A percentile compares a stretch with the other conserved stretches of the same genome.
Evolutionary conservation across 768 basidiomycete genomes (phyloP).

Genomic region (Phylloporus rhodoxanthus): DNA sequence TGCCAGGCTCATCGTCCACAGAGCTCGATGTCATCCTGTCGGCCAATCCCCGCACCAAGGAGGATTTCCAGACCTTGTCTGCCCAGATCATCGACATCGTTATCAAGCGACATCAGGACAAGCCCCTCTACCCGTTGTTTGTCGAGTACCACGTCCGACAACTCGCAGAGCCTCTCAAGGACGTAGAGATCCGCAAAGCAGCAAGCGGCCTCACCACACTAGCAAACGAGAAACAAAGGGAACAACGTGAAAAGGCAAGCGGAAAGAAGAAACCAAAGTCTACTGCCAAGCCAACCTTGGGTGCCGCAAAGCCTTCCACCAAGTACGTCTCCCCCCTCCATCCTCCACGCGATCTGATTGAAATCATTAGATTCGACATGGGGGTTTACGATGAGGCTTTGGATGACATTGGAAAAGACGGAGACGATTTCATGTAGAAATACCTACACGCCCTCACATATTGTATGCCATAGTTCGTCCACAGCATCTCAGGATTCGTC

Average conservation of each 20-base stretch:
- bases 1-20: slow-evolving; percentile 55
- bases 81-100: slow-evolving; percentile 66
- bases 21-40: slow-evolving; percentile 71
- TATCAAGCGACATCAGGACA: slow-evolving; percentile 71
- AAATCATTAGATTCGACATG: slow-evolving; percentile 61
- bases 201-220: slow-evolving; percentile 79
- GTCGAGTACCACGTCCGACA: slow-evolving; percentile 79
- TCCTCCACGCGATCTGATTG: slow-evolving; percentile 10
- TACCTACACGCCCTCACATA: slow-evolving; percentile 15
- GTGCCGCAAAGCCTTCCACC: slow-evolving; percentile 58
- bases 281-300: slow-evolving; percentile 67
- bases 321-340: slow-evolving; percentile 40
- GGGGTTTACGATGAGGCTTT: slow-evolving; percentile 79
- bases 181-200: slow-evolving; percentile 88
- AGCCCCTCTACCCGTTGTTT: slow-evolving; percentile 79
- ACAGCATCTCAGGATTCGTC: slow-evolving; percentile 21
- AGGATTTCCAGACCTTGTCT: slow-evolving; percentile 77
- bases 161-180: slow-evolving; percentile 71
- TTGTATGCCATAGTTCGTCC: slow-evolving; percentile 12
- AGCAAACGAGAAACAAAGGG: slow-evolving; percentile 93
- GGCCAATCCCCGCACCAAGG: slow-evolving; percentile 79
- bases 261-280: slow-evolving; percentile 87
- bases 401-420: slow-evolving; percentile 75
- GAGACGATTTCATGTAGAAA: slow-evolving; percentile 87
- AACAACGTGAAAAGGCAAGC: slow-evolving; percentile 74